Evolutionary conservation across 257 asterid genomes (phyloP), one percentile per base, ranked within the genome.

Genomic region (Rauvolfia tetraphylla): DNA sequence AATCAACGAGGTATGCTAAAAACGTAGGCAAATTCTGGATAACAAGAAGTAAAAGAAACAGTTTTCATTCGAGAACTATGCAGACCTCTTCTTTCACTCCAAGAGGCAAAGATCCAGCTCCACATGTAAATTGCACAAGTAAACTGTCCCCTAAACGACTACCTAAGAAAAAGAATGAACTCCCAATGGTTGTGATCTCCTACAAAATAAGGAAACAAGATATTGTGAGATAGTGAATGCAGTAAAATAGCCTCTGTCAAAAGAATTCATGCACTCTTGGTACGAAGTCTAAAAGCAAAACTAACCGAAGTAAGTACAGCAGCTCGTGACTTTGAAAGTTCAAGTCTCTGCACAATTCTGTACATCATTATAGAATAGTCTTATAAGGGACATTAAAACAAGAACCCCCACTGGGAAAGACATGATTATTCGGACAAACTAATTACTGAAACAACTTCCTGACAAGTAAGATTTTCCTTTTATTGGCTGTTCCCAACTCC

Each of bases 141-240:
- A 95, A 83, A 82, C 99, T 92, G 84, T 95, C 99, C 73, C 99
- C 99, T 85, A 95, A 81, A 66, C 97, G 97, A 88, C 99, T 95
- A 75, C 94, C 99, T 86, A 95, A 85, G 86, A 95, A 92, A 85
- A 95, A 86, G 76, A 95, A 88, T 29, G 97, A 92, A 82, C 88
- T 90, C 80, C 98, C 99, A 56, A 95, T 79, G 63, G 98, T 91
- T 57, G 97, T 88, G 73, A 92, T 86, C 82, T 87, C 97, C 98
- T 94, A 73, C 13, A 68, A 78, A 66, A 72, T 63, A 72, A 75
- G 62, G 75, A 75, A 76, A 71, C 58, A 7, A 62, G 42, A 36
- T 59, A 54, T 27, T 13, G 29, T 68, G 7, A 69, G 75, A 76
- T 51, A 66, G 8, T 69, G 61, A 36, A 44, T 63, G 31, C 38